These are phyloP conservation scores for Aspergillus mulundensis DNA, from an alignment of 495 filamentous ascomycete genomes.

Conservation along the genomic window DNA sequence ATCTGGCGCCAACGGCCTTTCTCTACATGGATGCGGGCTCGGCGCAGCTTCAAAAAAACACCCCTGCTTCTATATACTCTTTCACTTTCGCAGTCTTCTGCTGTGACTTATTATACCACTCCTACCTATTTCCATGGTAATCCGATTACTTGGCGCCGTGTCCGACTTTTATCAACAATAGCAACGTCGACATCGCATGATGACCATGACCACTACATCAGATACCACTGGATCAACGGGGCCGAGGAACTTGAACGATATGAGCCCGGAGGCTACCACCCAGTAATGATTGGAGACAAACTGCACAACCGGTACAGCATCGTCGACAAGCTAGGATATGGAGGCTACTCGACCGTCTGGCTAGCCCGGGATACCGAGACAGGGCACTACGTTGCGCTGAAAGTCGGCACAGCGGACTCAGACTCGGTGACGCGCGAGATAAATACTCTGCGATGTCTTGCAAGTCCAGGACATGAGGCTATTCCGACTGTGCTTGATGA, in stretches of 20 bases:
- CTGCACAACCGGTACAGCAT: slow-evolving; percentile 40
- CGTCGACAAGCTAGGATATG: slow-evolving; percentile 51
- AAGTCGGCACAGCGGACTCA: slow-evolving; percentile 25
- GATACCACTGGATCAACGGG: slow-evolving; percentile 30
- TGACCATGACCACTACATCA: too few relatives aligned
- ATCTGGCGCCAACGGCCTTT: too few relatives aligned
- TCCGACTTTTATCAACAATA: too few relatives aligned
- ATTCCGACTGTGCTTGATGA: slow-evolving; percentile 23
- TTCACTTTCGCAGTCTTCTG: too few relatives aligned
- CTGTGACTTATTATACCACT: too few relatives aligned
- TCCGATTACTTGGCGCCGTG: too few relatives aligned
- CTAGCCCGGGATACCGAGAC: slow-evolving; percentile 43
- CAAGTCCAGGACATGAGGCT: slow-evolving; percentile 14
- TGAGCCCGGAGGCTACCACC: slow-evolving; percentile 40
- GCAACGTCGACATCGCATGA: too few relatives aligned
- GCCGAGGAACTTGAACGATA: slow-evolving; percentile 34
- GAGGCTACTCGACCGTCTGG: slow-evolving; percentile 52
- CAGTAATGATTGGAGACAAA: slow-evolving; percentile 40
- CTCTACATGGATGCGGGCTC: too few relatives aligned
- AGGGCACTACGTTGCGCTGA: slow-evolving; percentile 31
- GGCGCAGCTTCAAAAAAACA: too few relatives aligned
- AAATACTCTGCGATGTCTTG: slow-evolving; percentile 11
- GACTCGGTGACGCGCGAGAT: slow-evolving; percentile 13
- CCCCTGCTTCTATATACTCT: too few relatives aligned
- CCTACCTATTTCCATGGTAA: too few relatives aligned